Evolutionary conservation across 1,284 basidiomycete species (phyloP), one percentile per base, ranked within the genome.

Genomic region (Fomitopsis schrenkii): DNA sequence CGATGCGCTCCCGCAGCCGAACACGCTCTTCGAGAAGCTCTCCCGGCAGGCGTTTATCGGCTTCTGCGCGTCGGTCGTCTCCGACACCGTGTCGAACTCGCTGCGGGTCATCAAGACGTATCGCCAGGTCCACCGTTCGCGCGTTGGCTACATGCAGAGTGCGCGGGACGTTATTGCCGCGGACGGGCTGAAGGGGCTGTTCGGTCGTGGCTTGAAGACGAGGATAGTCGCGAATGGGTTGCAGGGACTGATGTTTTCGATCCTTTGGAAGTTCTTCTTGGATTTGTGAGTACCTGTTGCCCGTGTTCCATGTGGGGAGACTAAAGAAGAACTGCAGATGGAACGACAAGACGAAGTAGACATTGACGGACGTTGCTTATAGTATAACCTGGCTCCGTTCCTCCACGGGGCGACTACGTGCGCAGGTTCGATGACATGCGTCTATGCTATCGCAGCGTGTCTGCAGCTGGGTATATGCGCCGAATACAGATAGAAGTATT

Each of bases 51-150:
- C 93, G 0, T 84, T 94, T 73, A 96, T 96, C 65, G 94, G 94
- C 1, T 96, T 96, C 72, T 80, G 77, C 45, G 91, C 94, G 0
- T 93, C 91, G 2, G 79, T 95, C 57, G 79, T 88, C 3, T 94
- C 91, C 10, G 94, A 96, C 70, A 90, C 87, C 0, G 71, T 91
- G 52, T 93, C 90, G 57, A 96, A 97, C 77, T 93, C 89, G 5
- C 77, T 97, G 1, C 85, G 93, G n/a, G 94, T 97, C 3, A 77
- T 97, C 69, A 97, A 96, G 80, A 96, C 94, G 0, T 96, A 95
- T 75, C 80, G 94, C 17, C 94, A 97, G 73, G 92, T 94, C 17
- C 87, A 94, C 71, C 87, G 89, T 62, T 85, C 85, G 3, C 81
- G 85, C 38, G 87, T 96, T 15, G 85, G 88, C 2, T 97, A 96